phyloP scores from a whole-genome alignment of 2,329 filamentous ascomycete species.

The Graphiopsis chlorocephala region DNA sequence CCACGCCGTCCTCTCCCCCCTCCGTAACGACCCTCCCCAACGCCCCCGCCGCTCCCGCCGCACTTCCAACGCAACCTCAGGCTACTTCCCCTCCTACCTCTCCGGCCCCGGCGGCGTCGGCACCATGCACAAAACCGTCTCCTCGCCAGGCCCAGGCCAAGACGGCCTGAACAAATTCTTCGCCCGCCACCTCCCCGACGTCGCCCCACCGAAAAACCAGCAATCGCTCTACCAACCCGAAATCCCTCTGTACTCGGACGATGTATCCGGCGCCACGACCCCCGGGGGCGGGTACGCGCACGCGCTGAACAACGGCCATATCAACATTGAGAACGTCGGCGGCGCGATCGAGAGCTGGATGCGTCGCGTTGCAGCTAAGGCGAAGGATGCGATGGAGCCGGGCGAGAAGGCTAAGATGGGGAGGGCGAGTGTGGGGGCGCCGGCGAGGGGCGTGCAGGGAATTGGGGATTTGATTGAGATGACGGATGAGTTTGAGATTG shows the following conservation, averaged over 20 bases:
- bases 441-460: slow-evolving; percentile 41
- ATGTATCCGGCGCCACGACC: slow-evolving; percentile 28
- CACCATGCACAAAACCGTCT: slow-evolving; percentile 68
- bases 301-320: slow-evolving; percentile 24
- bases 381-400: slow-evolving; percentile 34
- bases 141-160: slow-evolving; percentile 74
- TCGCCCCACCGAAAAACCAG: slow-evolving; percentile 63
- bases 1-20: slow-evolving; percentile 32
- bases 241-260: slow-evolving; percentile 53
- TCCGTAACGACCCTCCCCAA: slow-evolving; percentile 36
- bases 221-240: slow-evolving; percentile 55
- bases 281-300: slow-evolving; percentile 20
- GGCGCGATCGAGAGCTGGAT: slow-evolving; percentile 89
- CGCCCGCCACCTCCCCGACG: slow-evolving; percentile 74
- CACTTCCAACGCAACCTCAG: slow-evolving; percentile 38
- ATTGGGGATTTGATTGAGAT: slow-evolving; percentile 70
- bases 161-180: slow-evolving; percentile 84
- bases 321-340: slow-evolving; percentile 73
- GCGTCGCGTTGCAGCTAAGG: slow-evolving; percentile 71
- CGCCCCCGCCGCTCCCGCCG: slow-evolving; percentile 41
- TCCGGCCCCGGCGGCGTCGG: slow-evolving; percentile 85
- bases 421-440: slow-evolving; percentile 32
- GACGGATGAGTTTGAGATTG: slow-evolving; percentile 55
- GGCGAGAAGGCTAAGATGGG: slow-evolving; percentile 21
- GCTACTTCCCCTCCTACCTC: slow-evolving; percentile 55